These are phyloP conservation scores for Penicillium crystallinum DNA, from an alignment of 495 filamentous ascomycete genomes.

Conservation along the genomic window DNA sequence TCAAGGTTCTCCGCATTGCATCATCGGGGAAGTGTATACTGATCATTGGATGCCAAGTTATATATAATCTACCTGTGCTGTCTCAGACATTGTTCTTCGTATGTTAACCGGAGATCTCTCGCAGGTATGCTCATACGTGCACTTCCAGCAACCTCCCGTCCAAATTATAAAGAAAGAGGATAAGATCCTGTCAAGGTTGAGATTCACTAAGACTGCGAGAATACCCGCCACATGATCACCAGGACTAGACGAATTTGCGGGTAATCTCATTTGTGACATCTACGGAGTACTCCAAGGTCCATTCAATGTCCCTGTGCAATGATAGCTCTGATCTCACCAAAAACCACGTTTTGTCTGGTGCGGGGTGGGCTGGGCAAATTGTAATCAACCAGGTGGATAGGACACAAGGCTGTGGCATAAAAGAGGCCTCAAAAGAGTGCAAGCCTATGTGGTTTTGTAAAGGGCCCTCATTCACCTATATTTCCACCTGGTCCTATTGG, in stretches of 20 bases:
- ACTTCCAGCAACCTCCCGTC: too few relatives aligned
- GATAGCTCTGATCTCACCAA: not conserved
- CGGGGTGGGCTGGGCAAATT: not conserved
- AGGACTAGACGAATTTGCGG: slow-evolving; percentile 1
- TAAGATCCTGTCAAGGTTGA: not conserved
- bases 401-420: not conserved
- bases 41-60: not conserved
- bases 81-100: too few relatives aligned
- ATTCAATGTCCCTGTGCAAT: not conserved
- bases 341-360: not conserved
- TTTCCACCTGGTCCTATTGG: too few relatives aligned
- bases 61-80: too few relatives aligned
- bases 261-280: not conserved
- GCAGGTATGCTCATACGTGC: too few relatives aligned
- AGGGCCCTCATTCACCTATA: too few relatives aligned
- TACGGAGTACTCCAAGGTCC: not conserved
- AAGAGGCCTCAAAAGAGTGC: not conserved
- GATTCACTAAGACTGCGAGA: not conserved
- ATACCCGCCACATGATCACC: slow-evolving; percentile 1
- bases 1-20: slow-evolving; percentile 23
- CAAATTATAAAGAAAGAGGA: too few relatives aligned
- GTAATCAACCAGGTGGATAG: not conserved
- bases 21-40: slow-evolving; percentile 9
- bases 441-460: not conserved
- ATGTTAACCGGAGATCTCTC: too few relatives aligned